Percentiles rank a stretch among this genome's conserved stretches.
These are phyloP conservation scores for Dendrothele bispora DNA, from an alignment of 768 basidiomycete species.

Conservation along the genomic window DNA sequence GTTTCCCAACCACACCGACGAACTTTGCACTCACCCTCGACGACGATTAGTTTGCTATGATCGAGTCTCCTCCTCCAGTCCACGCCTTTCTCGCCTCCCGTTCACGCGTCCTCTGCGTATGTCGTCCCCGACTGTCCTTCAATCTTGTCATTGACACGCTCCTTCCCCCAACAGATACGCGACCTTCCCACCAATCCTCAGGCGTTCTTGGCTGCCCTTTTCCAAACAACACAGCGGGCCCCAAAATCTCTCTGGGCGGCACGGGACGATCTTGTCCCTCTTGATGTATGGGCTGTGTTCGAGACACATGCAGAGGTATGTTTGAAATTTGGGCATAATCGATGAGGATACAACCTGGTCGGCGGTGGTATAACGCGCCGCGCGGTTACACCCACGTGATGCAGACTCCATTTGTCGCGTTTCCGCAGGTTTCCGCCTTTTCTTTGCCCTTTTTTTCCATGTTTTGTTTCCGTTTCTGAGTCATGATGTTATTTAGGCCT, in stretches of 20 bases:
- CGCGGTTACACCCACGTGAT: constrained; percentile 12
- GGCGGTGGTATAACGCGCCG: background rate
- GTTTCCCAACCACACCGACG: too few species aligned
- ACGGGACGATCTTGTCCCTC: constrained; percentile 29
- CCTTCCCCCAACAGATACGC: constrained; percentile 10
- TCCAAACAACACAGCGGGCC: constrained; percentile 7
- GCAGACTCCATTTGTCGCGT: constrained; percentile 21
- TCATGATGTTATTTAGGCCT: constrained; percentile 41
- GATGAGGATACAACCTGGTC: constrained; percentile 1
- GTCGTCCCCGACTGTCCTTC: constrained; percentile 22
- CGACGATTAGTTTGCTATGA: too few species aligned
- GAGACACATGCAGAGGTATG: constrained; percentile 62
- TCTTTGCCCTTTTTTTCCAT: constrained; percentile 11
- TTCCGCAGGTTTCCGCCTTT: constrained; percentile 15
- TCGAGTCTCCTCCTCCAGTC: constrained; percentile 14
- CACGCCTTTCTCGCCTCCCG: constrained; percentile 48
- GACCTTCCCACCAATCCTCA: constrained; percentile 12
- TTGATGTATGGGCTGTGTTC: constrained; percentile 55
- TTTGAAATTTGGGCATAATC: constrained; percentile 7
- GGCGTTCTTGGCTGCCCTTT: constrained; percentile 18
- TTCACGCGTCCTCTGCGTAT: constrained; percentile 55
- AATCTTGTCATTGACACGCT: constrained; percentile 6
- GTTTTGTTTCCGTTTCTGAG: constrained; percentile 9
- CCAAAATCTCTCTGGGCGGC: constrained; percentile 53
- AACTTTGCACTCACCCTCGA: too few species aligned